Evolutionary conservation across 225 moss, liverwort and hornwort species (phyloP).

Genomic region (Antitrichia curtipendula): DNA sequence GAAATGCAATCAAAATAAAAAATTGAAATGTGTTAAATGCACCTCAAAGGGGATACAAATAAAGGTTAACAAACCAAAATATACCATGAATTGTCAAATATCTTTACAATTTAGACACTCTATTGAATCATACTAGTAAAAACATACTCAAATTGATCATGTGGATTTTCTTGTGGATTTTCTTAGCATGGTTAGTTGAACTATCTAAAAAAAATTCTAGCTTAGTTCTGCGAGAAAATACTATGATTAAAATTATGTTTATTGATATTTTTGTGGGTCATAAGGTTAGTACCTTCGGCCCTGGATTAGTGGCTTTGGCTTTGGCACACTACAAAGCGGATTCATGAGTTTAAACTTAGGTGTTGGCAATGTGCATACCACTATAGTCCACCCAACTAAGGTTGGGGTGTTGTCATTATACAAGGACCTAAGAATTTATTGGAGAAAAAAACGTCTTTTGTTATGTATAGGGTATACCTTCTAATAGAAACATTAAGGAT

Average conservation of each 20-base stretch:
- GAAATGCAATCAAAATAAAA: not conserved
- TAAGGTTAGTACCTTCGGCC: not conserved
- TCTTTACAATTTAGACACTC: not conserved
- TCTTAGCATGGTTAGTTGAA: too few relatives aligned
- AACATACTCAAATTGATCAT: not conserved
- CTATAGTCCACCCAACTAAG: not conserved
- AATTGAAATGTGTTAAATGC: not conserved
- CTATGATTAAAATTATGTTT: not conserved
- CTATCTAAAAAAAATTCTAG: not conserved
- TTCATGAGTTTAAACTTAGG: too few relatives aligned
- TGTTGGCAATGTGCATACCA: fast-evolving
- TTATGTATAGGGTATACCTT: not conserved
- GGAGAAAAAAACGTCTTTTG: fast-evolving
- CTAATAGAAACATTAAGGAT: not conserved
- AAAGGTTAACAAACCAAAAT: not conserved
- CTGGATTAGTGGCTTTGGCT: too few relatives aligned
- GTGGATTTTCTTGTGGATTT: not conserved
- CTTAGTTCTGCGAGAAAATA: fast-evolving
- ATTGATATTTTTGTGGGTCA: not conserved
- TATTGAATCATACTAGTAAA: not conserved
- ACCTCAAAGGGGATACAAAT: not conserved
- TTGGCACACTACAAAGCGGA: too few relatives aligned
- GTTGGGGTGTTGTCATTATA: not conserved
- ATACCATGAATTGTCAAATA: not conserved
- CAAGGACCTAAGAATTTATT: not conserved